phyloP scores from a whole-genome alignment of 176 grass and related monocot genomes.

The Tillandsia leiboldiana region DNA sequence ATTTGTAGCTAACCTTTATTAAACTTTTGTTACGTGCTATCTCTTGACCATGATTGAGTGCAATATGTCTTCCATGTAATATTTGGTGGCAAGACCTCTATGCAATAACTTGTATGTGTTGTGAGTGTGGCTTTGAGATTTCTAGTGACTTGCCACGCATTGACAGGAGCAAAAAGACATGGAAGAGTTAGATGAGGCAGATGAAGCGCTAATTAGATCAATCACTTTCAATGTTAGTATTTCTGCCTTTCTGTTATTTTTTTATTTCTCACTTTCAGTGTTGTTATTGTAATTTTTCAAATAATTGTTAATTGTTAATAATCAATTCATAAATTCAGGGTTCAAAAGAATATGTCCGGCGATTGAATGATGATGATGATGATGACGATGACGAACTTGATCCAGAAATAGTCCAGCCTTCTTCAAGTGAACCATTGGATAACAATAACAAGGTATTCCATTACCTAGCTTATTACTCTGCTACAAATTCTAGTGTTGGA shows the following conservation, averaged over 20 bases:
- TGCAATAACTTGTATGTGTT: neutral
- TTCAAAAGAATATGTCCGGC: slow-evolving; percentile 78
- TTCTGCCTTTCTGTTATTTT: slow-evolving; percentile 21
- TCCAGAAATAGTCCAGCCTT: slow-evolving; percentile 21
- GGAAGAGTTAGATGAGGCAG: slow-evolving; percentile 82
- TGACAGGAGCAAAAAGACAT: slow-evolving; percentile 46
- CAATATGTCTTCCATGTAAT: neutral
- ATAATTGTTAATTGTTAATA: slow-evolving; percentile 1
- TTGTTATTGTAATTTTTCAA: neutral
- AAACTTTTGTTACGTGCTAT: too few relatives aligned
- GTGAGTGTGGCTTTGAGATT: slow-evolving; percentile 9
- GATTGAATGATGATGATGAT: slow-evolving; percentile 51
- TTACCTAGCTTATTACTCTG: neutral
- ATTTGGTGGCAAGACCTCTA: slow-evolving; percentile 7
- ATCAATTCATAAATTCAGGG: slow-evolving; percentile 30
- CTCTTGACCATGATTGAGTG: too few relatives aligned
- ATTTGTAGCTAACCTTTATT: too few relatives aligned
- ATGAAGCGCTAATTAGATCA: slow-evolving; percentile 77
- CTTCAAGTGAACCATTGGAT: slow-evolving; percentile 4
- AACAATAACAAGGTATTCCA: slow-evolving; percentile 27
- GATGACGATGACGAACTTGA: slow-evolving; percentile 32
- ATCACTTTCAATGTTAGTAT: slow-evolving; percentile 63
- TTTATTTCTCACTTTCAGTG: slow-evolving; percentile 5
- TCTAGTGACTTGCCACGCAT: slow-evolving; percentile 9
- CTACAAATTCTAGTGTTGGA: neutral